Evolutionary conservation across 257 asterid genomes (phyloP).

Genomic region (Pogostemon cablin): DNA sequence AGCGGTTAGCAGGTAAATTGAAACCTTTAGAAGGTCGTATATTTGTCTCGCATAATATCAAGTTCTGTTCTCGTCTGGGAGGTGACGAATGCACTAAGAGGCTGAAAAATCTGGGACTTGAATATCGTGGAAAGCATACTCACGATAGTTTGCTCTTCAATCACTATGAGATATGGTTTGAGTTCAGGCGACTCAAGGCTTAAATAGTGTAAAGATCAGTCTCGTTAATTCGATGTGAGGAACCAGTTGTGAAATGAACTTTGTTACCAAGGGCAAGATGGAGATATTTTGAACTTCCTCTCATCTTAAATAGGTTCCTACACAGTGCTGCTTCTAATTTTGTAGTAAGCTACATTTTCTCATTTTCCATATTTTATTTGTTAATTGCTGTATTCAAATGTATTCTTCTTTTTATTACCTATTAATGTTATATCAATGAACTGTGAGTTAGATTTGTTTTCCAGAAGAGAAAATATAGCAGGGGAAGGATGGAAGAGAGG

Average conservation of each 20-base stretch:
- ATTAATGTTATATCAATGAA: neutral
- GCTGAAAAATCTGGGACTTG: constrained; percentile 65
- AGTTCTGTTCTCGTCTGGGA: constrained; percentile 92
- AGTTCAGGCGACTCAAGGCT: constrained; percentile 61
- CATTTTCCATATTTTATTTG: constrained; percentile 12
- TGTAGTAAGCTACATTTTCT: neutral
- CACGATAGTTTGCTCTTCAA: constrained; percentile 95
- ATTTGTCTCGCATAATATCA: constrained; percentile 86
- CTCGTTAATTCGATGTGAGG: constrained; percentile 22
- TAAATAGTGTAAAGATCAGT: constrained; percentile 31
- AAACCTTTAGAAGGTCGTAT: constrained; percentile 79
- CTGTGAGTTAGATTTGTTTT: neutral
- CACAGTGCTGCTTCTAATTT: neutral
- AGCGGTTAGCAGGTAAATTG: constrained; percentile 61
- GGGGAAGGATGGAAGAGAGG: neutral
- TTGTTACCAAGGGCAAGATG: constrained; percentile 17
- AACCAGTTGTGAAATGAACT: constrained; percentile 13
- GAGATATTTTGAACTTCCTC: neutral
- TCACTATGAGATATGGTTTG: constrained; percentile 94
- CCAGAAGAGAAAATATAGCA: neutral
- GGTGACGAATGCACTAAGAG: constrained; percentile 87
- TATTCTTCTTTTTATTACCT: constrained; percentile 6
- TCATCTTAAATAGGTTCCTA: constrained; percentile 21
- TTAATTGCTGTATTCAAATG: constrained; percentile 20
- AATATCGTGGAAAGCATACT: constrained; percentile 74